A percentile compares a stretch with the other conserved stretches of the same genome.
phyloP scores from a whole-genome alignment of 306 rosid genomes.

The Malus orientalis region DNA sequence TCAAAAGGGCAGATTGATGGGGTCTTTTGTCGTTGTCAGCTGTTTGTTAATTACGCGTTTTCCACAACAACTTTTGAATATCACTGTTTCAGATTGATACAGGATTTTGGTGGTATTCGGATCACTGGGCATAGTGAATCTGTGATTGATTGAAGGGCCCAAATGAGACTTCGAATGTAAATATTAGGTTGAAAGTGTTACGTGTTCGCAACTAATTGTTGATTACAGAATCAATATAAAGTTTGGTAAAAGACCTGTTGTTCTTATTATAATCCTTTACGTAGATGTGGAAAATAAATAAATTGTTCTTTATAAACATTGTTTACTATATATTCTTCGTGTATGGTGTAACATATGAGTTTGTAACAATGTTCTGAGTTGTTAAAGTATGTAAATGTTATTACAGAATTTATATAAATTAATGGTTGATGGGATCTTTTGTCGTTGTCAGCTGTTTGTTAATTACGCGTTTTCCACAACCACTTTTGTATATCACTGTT shows the following conservation, averaged over 20 bases:
- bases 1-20: background rate
- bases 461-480: constrained; percentile 24
- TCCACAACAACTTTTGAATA: constrained; percentile 5
- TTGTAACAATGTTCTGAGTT: too few species aligned
- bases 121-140: background rate
- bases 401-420: background rate
- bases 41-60: constrained; percentile 12
- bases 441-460: background rate
- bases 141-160: background rate
- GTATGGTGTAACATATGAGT: background rate
- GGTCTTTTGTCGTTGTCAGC: constrained; percentile 5
- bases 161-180: background rate
- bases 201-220: background rate
- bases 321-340: accelerated
- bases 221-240: too few species aligned
- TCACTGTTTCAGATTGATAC: background rate
- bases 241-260: background rate
- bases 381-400: background rate
- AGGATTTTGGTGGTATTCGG: background rate
- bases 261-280: too few species aligned
- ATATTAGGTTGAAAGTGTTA: background rate
- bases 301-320: too few species aligned
- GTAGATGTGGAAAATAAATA: background rate
- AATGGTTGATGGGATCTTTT: background rate
- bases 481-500: background rate